phyloP scores from a whole-genome alignment of 352 stramenopile species.

The Phytophthora meadii region DNA sequence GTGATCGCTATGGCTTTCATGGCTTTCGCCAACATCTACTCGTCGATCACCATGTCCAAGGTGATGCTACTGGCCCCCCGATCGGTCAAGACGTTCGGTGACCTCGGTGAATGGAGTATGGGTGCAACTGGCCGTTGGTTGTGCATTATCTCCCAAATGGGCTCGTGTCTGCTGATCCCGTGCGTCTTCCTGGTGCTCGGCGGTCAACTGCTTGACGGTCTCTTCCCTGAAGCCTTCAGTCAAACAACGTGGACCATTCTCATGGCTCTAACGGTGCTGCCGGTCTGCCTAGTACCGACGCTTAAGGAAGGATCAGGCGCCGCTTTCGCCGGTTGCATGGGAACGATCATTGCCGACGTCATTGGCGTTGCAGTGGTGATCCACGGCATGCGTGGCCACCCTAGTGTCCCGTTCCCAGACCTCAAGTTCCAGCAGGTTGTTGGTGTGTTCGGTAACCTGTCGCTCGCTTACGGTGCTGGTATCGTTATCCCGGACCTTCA shows the following conservation, averaged over 20 bases:
- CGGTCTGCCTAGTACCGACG: conserved; percentile 63
- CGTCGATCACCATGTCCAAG: conserved; percentile 63
- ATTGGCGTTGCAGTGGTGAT: conserved; percentile 60
- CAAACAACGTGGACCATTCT: conserved; percentile 67
- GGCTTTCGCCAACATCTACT: conserved; percentile 73
- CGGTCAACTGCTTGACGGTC: conserved; percentile 50
- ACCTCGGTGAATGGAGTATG: conserved; percentile 67
- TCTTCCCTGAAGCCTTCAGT: conserved; percentile 60
- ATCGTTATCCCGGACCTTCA: conserved; percentile 73
- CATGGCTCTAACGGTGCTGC: conserved; percentile 60
- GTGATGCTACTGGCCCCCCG: conserved; percentile 61
- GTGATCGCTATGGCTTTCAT: conserved; percentile 66
- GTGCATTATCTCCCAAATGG: conserved; percentile 62
- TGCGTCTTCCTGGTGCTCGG: conserved; percentile 70
- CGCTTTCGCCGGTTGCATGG: conserved; percentile 64
- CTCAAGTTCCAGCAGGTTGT: conserved; percentile 62
- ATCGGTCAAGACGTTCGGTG: conserved; percentile 63
- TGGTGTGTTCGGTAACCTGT: conserved; percentile 68
- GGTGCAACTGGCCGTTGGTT: conserved; percentile 57
- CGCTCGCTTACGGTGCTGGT: conserved; percentile 65
- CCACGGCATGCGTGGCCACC: conserved; percentile 61
- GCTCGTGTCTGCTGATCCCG: conserved; percentile 59
- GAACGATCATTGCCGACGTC: conserved; percentile 65
- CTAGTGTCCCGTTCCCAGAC: conserved; percentile 46
- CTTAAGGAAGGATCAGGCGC: conserved; percentile 68